Evolutionary conservation across 257 asterid species (phyloP).

Genomic region (Fraxinus anomala): DNA sequence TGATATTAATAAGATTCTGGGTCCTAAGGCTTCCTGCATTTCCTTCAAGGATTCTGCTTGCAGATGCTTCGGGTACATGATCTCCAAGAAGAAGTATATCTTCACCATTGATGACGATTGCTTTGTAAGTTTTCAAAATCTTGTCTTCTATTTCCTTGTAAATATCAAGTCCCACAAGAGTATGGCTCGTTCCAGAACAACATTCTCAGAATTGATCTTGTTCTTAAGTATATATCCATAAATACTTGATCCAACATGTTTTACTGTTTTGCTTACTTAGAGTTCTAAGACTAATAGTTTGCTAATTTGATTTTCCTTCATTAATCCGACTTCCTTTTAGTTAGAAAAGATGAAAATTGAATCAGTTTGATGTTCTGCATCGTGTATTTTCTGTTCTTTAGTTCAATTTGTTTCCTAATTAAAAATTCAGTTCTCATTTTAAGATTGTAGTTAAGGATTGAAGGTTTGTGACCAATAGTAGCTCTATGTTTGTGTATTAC

Average conservation of each 20-base stretch:
- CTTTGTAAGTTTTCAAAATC: constrained; percentile 53
- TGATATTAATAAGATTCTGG: constrained; percentile 75
- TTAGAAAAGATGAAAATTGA: too few species aligned
- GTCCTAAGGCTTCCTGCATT: constrained; percentile 79
- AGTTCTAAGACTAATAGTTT: neutral
- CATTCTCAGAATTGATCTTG: too few species aligned
- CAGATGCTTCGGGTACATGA: constrained; percentile 90
- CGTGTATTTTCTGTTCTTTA: too few species aligned
- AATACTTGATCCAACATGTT: neutral
- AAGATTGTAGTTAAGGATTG: too few species aligned
- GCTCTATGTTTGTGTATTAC: too few species aligned
- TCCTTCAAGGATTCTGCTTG: constrained; percentile 98
- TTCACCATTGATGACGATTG: constrained; percentile 94
- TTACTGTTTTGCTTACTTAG: neutral
- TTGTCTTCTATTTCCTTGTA: neutral
- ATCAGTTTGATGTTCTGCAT: neutral
- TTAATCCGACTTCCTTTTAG: too few species aligned
- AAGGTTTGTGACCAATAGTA: too few species aligned
- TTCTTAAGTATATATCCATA: neutral
- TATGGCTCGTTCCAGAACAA: too few species aligned
- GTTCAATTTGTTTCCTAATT: too few species aligned
- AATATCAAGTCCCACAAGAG: too few species aligned
- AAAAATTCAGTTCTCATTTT: too few species aligned
- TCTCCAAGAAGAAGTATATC: constrained; percentile 94
- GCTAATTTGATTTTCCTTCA: too few species aligned